phyloP scores from a whole-genome alignment of 108 stramenopile genomes.

The Cyclotella atomus region DNA sequence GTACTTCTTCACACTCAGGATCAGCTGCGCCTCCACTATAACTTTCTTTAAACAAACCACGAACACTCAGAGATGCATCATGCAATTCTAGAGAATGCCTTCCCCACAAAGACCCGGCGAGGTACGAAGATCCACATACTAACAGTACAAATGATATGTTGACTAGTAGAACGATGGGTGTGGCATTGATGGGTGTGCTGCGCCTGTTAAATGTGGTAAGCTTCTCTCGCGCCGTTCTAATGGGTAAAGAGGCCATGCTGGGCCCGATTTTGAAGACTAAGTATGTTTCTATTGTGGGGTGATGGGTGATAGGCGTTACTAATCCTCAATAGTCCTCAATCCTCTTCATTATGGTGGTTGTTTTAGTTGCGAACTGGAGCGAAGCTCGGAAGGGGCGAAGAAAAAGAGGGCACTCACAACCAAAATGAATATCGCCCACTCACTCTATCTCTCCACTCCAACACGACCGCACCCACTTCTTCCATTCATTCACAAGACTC shows the following conservation, averaged over 20 bases:
- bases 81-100: slow-evolving; percentile 31
- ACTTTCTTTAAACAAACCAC: background rate
- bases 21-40: background rate
- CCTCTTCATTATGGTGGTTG: too few species aligned
- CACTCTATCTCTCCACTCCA: too few species aligned
- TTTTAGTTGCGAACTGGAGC: too few species aligned
- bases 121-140: slow-evolving; percentile 44
- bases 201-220: background rate
- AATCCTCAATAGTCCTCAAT: too few species aligned
- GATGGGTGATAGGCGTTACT: background rate
- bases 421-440: too few species aligned
- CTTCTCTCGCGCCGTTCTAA: background rate
- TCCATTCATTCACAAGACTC: too few species aligned
- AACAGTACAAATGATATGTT: slow-evolving; percentile 34
- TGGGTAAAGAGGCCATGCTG: background rate
- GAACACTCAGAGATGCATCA: slow-evolving; percentile 23
- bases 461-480: too few species aligned
- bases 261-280: too few species aligned
- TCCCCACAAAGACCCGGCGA: slow-evolving; percentile 42
- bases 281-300: too few species aligned
- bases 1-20: slow-evolving; percentile 22
- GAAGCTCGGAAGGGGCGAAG: too few species aligned
- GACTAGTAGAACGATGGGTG: slow-evolving; percentile 12
- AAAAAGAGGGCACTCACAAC: too few species aligned
- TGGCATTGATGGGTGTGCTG: background rate